phyloP scores from a whole-genome alignment of 768 basidiomycete species.

The Tylopilus sp. region DNA sequence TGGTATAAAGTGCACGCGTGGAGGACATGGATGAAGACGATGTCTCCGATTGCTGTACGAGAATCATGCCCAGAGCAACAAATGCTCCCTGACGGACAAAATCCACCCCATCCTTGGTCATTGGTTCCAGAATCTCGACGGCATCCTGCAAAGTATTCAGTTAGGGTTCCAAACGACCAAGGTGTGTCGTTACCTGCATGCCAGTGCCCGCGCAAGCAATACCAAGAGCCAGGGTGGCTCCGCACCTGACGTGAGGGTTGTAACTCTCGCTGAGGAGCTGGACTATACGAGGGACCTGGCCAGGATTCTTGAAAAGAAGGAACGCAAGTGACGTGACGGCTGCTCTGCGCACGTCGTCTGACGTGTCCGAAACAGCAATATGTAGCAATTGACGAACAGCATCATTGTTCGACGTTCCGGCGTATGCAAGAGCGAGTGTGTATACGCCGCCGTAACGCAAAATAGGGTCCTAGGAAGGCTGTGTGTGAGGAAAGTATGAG shows the following conservation, averaged over 20 bases:
- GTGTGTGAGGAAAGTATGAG: background rate
- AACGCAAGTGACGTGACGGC: conserved; percentile 96
- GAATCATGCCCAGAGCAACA: conserved; percentile 92
- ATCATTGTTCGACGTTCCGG: conserved; percentile 92
- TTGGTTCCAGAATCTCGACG: conserved; percentile 92
- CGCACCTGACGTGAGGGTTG: conserved; percentile 97
- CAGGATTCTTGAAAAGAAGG: conserved; percentile 94
- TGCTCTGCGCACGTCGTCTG: conserved; percentile 94
- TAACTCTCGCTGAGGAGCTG: conserved; percentile 97
- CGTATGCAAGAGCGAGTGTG: conserved; percentile 93
- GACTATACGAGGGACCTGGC: conserved; percentile 94
- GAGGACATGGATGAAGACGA: conserved; percentile 78
- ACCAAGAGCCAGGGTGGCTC: conserved; percentile 93
- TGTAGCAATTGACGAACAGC: conserved; percentile 90
- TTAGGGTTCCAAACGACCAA: background rate
- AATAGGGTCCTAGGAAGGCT: conserved; percentile 75
- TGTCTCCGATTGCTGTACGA: conserved; percentile 93
- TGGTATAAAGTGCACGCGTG: conserved; percentile 80
- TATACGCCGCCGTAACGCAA: conserved; percentile 97
- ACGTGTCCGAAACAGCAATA: conserved; percentile 97
- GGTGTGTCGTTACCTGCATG: conserved; percentile 59
- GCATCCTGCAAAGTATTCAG: conserved; percentile 62
- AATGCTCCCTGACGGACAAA: conserved; percentile 98
- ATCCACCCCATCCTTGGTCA: conserved; percentile 97
- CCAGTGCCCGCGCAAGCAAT: conserved; percentile 98